Evolutionary conservation across 2,329 filamentous ascomycete species (phyloP).

Genomic region (Trichoderma sp.): DNA sequence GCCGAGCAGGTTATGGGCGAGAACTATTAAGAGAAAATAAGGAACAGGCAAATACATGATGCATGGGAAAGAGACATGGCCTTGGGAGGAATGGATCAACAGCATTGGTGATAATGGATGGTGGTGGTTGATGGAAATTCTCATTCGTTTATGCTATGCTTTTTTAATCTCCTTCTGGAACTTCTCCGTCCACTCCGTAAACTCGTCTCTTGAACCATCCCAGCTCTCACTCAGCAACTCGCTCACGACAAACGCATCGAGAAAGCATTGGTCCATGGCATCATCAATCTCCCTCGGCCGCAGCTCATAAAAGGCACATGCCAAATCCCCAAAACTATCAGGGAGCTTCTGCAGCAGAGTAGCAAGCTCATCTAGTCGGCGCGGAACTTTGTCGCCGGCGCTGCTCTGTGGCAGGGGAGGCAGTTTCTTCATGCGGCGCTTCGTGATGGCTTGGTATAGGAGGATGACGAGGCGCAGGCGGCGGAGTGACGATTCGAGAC

Average conservation of each 20-base stretch:
- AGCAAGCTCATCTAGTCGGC: conserved; percentile 58
- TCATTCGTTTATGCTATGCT: conserved; percentile 15
- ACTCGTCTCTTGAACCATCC: conserved; percentile 70
- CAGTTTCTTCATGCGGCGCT: conserved; percentile 66
- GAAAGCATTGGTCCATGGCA: conserved; percentile 60
- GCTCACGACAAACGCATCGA: conserved; percentile 57
- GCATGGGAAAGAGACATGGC: not conserved
- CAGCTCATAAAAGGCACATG: conserved; percentile 70
- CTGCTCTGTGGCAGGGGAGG: conserved; percentile 44
- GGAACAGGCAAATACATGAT: not conserved
- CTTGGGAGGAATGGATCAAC: not conserved
- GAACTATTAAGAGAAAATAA: not conserved
- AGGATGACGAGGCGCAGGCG: conserved; percentile 67
- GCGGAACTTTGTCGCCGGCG: conserved; percentile 35
- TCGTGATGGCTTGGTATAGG: conserved; percentile 69
- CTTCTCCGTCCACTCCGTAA: conserved; percentile 71
- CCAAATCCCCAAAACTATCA: conserved; percentile 69
- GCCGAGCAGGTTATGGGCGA: not conserved
- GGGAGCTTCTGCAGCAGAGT: conserved; percentile 60
- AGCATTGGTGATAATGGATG: not conserved
- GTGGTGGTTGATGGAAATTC: not conserved
- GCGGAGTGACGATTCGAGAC: conserved; percentile 64
- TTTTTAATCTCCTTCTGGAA: conserved; percentile 57
- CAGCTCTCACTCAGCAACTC: conserved; percentile 61
- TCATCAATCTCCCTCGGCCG: conserved; percentile 60